Percentiles rank a stretch among this genome's conserved stretches.
phyloP scores from a whole-genome alignment of 2,329 filamentous ascomycete species.

The Dendryphion nanum region DNA sequence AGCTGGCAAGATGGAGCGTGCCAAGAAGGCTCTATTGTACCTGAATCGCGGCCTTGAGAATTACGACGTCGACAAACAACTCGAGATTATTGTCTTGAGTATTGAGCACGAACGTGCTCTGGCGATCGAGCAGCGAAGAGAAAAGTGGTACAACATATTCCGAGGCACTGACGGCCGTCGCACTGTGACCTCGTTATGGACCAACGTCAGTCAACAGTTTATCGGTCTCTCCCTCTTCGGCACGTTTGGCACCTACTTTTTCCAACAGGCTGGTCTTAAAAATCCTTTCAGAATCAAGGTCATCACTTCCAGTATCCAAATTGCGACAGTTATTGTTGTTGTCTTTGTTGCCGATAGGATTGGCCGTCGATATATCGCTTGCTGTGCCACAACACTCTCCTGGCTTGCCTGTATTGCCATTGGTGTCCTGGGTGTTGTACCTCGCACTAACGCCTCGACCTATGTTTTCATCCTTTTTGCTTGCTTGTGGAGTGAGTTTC shows the following conservation, averaged over 20 bases:
- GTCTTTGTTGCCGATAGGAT: background rate
- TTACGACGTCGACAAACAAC: background rate
- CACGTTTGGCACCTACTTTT: constrained; percentile 43
- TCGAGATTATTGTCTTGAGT: background rate
- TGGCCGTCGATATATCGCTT: background rate
- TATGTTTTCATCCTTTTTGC: constrained; percentile 5
- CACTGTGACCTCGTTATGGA: constrained; percentile 41
- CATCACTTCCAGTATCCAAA: constrained; percentile 6
- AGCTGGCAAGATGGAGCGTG: constrained; percentile 15
- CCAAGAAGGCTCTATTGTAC: constrained; percentile 25
- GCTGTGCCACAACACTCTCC: background rate
- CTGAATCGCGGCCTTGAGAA: constrained; percentile 24
- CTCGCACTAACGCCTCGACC: constrained; percentile 2
- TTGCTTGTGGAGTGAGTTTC: constrained; percentile 5
- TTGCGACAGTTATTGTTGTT: constrained; percentile 1
- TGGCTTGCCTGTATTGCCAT: background rate
- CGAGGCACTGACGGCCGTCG: constrained; percentile 38
- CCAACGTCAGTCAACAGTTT: constrained; percentile 43
- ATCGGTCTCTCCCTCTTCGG: constrained; percentile 42
- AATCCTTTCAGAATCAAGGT: constrained; percentile 8
- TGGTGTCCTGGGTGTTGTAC: constrained; percentile 1
- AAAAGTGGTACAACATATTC: constrained; percentile 35
- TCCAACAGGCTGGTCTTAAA: constrained; percentile 8
- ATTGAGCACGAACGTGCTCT: constrained; percentile 27
- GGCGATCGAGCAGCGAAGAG: constrained; percentile 20